Conservation (phyloP, 768 basidiomycete species). For the Rubroboletus pulcherrimus region DNA sequence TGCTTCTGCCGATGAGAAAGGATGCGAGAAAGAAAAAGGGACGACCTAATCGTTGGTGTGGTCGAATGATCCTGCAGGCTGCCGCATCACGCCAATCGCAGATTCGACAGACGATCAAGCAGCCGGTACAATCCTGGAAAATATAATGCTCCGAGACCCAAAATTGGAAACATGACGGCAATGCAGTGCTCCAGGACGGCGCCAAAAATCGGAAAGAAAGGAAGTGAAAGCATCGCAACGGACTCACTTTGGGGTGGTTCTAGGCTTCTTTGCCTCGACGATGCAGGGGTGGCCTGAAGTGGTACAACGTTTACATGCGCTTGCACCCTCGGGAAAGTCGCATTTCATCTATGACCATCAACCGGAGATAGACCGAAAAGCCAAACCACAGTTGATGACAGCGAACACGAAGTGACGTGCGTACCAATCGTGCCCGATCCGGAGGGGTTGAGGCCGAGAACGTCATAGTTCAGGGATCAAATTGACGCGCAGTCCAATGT, state of each 20-base stretch:
- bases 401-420: neutral
- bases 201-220: slow-evolving; percentile 2
- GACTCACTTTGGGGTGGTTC: slow-evolving; percentile 79
- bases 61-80: slow-evolving; percentile 3
- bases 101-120: slow-evolving; percentile 12
- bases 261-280: slow-evolving; percentile 78
- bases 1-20: slow-evolving; percentile 10
- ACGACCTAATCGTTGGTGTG: neutral
- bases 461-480: slow-evolving; percentile 6
- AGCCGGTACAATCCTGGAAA: slow-evolving; percentile 19
- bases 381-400: slow-evolving; percentile 12
- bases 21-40: slow-evolving; percentile 3
- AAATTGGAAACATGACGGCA: slow-evolving; percentile 23
- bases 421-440: neutral
- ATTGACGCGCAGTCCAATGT: slow-evolving; percentile 5
- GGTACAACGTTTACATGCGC: slow-evolving; percentile 77
- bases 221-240: slow-evolving; percentile 12
- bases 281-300: slow-evolving; percentile 71
- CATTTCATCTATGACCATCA: slow-evolving; percentile 69
- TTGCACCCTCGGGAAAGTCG: slow-evolving; percentile 67
- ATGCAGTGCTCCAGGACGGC: slow-evolving; percentile 19
- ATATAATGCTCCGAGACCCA: slow-evolving; percentile 22
- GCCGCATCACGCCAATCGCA: slow-evolving; percentile 8
- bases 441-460: slow-evolving; percentile 1
- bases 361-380: slow-evolving; percentile 10